A percentile compares a stretch with the other conserved stretches of the same genome.
phyloP scores from a whole-genome alignment of 2,329 filamentous ascomycete genomes.

The Stagonosporopsis chrysanthemi region DNA sequence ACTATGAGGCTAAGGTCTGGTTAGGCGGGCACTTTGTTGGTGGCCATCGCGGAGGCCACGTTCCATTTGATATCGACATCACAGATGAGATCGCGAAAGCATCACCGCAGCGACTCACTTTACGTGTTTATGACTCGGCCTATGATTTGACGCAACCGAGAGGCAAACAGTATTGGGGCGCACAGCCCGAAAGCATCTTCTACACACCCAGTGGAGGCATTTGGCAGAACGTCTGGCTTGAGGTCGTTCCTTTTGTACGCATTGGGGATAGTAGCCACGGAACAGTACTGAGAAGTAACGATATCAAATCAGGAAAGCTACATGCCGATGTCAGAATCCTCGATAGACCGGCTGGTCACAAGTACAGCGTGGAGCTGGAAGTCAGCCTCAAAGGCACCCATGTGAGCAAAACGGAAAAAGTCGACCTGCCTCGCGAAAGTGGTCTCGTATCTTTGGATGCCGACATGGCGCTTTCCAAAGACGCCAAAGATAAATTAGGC shows the following conservation, averaged over 20 bases:
- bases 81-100: constrained; percentile 54
- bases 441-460: constrained; percentile 59
- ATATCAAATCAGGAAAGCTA: constrained; percentile 61
- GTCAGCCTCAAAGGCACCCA: constrained; percentile 59
- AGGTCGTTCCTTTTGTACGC: constrained; percentile 61
- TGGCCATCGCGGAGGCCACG: constrained; percentile 65
- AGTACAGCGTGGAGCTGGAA: constrained; percentile 62
- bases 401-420: constrained; percentile 56
- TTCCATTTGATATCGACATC: constrained; percentile 65
- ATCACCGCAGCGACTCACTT: constrained; percentile 52
- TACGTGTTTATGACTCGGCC: constrained; percentile 70
- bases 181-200: constrained; percentile 67
- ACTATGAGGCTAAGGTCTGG: constrained; percentile 68
- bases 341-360: constrained; percentile 57
- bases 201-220: constrained; percentile 66
- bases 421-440: constrained; percentile 59
- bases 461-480: constrained; percentile 57
- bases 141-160: constrained; percentile 70
- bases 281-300: constrained; percentile 64
- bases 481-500: constrained; percentile 53
- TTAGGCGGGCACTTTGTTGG: constrained; percentile 62
- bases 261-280: constrained; percentile 65
- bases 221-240: constrained; percentile 66
- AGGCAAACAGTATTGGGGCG: constrained; percentile 72
- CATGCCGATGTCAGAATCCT: constrained; percentile 60